A percentile compares a stretch with the other conserved stretches of the same genome.
Evolutionary conservation across 2,329 filamentous ascomycete genomes (phyloP).

Genomic region (Colletotrichum sp.): DNA sequence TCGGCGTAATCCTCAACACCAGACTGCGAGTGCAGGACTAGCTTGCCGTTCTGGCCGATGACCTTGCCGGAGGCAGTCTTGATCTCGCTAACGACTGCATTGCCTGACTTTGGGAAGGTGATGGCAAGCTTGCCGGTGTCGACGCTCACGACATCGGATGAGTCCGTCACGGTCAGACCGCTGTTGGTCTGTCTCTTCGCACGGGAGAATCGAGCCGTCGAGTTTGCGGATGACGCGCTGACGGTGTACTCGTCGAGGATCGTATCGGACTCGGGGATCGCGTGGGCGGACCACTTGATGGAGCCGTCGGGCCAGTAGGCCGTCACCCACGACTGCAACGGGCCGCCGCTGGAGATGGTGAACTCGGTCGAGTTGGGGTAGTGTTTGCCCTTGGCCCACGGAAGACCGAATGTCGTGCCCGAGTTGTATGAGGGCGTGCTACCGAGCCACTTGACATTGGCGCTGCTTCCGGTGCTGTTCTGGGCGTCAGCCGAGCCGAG

Average conservation of each 20-base stretch:
- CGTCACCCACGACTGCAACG: slow-evolving; percentile 58
- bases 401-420: slow-evolving; percentile 49
- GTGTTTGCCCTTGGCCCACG: slow-evolving; percentile 46
- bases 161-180: slow-evolving; percentile 26
- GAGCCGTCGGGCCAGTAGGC: slow-evolving; percentile 66
- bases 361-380: slow-evolving; percentile 40
- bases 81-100: slow-evolving; percentile 42
- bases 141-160: slow-evolving; percentile 36
- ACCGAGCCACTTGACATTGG: slow-evolving; percentile 44
- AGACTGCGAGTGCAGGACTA: slow-evolving; percentile 59
- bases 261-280: slow-evolving; percentile 47
- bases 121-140: slow-evolving; percentile 49
- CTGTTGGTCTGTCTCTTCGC: slow-evolving; percentile 36
- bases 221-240: slow-evolving; percentile 24
- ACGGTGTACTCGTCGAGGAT: slow-evolving; percentile 47
- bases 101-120: slow-evolving; percentile 47
- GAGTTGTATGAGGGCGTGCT: slow-evolving; percentile 35
- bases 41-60: slow-evolving; percentile 51
- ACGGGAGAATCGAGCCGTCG: slow-evolving; percentile 24
- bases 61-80: slow-evolving; percentile 43
- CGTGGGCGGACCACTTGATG: slow-evolving; percentile 67
- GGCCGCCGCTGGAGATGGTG: slow-evolving; percentile 29
- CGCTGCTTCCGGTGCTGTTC: slow-evolving; percentile 10
- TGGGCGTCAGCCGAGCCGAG: slow-evolving; percentile 11
- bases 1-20: slow-evolving; percentile 46